Base-by-base conservation (phyloP, 2,329 filamentous ascomycete species). In the Bertia moriformis region DNA sequence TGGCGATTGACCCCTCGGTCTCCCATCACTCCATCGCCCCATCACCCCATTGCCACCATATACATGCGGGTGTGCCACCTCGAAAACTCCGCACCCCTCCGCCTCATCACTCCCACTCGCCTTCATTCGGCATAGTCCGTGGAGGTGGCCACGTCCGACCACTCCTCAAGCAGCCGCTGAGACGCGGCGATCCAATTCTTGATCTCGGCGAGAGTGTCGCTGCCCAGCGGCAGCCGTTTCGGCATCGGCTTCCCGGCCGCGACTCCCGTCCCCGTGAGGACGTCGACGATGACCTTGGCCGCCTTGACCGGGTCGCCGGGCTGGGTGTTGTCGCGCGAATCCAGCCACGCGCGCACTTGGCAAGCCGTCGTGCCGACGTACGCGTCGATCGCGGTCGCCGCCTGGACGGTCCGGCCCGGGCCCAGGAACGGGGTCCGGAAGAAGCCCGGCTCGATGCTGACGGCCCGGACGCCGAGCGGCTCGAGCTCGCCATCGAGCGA, bases 291-390 rank as follows among this genome's bases (percentile, higher is more conserved):
- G 1, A 70, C 60, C 41, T 54, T 59, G 4, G 58, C 55, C 0
- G 66, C 73, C 56, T 75, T 75, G 14, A 51, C 53, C 3, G 71
- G 61, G 47, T 78, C 71, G 0, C 73, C 73, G 0, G 57, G 62
- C 54, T 78, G 71, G 0, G 65, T 62, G 14, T 65, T 58, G 43
- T 74, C 54, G 10, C 53, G 51, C 2, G 35, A 32, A 3, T 51
- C 49, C 20, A 71, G 42, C 2, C 40, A 49, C 39, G 61, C 49
- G 14, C 52, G 24, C 19, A 38, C 4, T 50, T 60, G 45, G 20
- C 51, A 47, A 7, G 43, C 17, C 4, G 51, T 45, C 30, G 45
- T 47, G 39, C 44, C 42, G 41, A 56, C 53, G 41, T 54, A 51
- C 4, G 57, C 55, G 2, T 57, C 46, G 0, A 58, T 51, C 13